These are phyloP conservation scores for Microdochium trichocladiopsis DNA, from an alignment of 2,329 filamentous ascomycete species.

Conservation along the genomic window DNA sequence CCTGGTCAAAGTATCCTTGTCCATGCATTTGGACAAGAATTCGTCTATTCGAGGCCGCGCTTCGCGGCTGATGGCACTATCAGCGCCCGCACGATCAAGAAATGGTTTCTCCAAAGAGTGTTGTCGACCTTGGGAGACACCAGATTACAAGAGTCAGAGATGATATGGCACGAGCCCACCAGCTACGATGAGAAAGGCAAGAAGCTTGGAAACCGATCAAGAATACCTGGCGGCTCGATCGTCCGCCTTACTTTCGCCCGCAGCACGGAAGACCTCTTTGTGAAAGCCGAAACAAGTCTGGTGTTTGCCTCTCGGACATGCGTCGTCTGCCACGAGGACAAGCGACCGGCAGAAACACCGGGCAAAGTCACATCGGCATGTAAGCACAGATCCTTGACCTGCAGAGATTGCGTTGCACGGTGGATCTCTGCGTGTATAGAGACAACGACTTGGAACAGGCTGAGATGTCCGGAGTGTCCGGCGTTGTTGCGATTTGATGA, in stretches of 20 bases:
- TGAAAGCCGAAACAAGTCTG: slow-evolving; percentile 23
- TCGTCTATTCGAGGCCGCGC: neutral
- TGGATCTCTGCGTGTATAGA: slow-evolving; percentile 25
- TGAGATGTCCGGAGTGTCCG: slow-evolving; percentile 27
- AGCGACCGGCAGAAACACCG: slow-evolving; percentile 23
- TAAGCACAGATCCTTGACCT: slow-evolving; percentile 17
- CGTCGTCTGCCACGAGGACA: slow-evolving; percentile 24
- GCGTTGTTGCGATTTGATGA: slow-evolving; percentile 19
- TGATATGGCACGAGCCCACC: slow-evolving; percentile 8
- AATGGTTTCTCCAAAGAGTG: neutral
- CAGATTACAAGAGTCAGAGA: neutral
- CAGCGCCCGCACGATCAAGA: neutral
- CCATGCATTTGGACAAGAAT: neutral
- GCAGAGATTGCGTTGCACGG: slow-evolving; percentile 22
- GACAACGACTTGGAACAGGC: slow-evolving; percentile 20
- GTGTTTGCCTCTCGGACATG: slow-evolving; percentile 20
- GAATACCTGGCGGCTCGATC: slow-evolving; percentile 14
- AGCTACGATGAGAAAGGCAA: slow-evolving; percentile 7
- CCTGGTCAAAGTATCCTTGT: slow-evolving; percentile 16
- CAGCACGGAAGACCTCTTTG: slow-evolving; percentile 16
- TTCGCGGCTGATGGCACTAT: neutral
- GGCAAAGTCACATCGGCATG: slow-evolving; percentile 18
- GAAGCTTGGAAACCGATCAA: slow-evolving; percentile 5
- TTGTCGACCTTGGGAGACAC: neutral
- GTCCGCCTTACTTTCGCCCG: slow-evolving; percentile 21